Evolutionary conservation across 2,329 filamentous ascomycete species (phyloP).

Genomic region (Paramyrothecium sp.): DNA sequence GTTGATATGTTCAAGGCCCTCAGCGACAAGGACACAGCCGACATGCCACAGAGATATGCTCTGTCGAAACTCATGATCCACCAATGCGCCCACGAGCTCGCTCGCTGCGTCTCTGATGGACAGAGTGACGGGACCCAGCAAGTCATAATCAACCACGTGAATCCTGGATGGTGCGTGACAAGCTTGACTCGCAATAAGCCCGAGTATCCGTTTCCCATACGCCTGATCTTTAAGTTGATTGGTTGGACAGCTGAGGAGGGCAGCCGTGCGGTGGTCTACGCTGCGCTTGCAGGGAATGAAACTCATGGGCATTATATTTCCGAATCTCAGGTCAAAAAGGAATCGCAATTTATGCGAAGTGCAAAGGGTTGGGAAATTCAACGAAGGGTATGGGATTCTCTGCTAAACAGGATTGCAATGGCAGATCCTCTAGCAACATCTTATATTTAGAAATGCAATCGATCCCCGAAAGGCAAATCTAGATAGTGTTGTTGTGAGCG

Average conservation of each 20-base stretch:
- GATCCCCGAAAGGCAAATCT: neutral
- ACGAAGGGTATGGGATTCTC: neutral
- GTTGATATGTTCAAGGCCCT: neutral
- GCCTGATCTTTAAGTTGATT: neutral
- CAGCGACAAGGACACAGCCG: neutral
- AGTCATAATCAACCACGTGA: neutral
- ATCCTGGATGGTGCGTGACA: neutral
- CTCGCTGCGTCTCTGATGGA: neutral
- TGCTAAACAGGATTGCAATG: neutral
- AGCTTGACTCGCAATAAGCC: neutral
- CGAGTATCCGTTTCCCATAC: neutral
- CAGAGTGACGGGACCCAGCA: neutral
- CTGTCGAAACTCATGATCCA: neutral
- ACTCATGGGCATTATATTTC: neutral
- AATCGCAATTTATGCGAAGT: neutral
- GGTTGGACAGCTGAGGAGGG: neutral
- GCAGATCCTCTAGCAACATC: neutral
- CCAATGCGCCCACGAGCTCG: neutral
- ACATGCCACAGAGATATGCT: neutral
- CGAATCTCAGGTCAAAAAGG: neutral
- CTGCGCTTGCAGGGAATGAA: neutral
- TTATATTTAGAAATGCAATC: neutral
- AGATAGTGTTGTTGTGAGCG: neutral
- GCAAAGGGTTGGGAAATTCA: neutral
- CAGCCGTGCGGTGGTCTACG: neutral